These are phyloP conservation scores for Basipetospora chlamydospora DNA, from an alignment of 2,329 filamentous ascomycete species.

Conservation along the genomic window DNA sequence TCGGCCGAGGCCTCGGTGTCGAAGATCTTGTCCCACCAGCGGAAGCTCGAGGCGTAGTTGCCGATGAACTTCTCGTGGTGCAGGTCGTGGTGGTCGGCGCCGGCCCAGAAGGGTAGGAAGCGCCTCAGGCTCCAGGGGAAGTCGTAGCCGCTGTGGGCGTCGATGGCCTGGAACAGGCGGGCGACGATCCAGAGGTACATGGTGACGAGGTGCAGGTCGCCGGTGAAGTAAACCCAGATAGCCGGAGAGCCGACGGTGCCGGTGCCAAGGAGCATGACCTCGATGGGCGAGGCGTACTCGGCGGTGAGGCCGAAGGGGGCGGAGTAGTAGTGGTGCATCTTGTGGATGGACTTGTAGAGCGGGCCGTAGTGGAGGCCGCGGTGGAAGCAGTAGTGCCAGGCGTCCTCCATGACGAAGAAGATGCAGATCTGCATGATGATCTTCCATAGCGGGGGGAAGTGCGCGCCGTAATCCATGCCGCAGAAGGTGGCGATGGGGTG, in stretches of 20 bases:
- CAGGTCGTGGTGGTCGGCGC: slow-evolving; percentile 87
- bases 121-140: slow-evolving; percentile 96
- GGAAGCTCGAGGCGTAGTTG: slow-evolving; percentile 95
- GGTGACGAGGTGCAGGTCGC: slow-evolving; percentile 83
- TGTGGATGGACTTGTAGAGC: slow-evolving; percentile 93
- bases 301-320: slow-evolving; percentile 92
- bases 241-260: slow-evolving; percentile 75
- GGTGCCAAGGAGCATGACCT: slow-evolving; percentile 86
- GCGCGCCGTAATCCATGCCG: slow-evolving; percentile 75
- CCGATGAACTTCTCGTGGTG: slow-evolving; percentile 98
- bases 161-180: slow-evolving; percentile 92
- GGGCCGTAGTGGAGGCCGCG: slow-evolving; percentile 86
- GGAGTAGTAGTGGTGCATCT: slow-evolving; percentile 98
- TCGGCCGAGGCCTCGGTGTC: slow-evolving; percentile 89
- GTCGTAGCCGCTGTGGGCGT: slow-evolving; percentile 94
- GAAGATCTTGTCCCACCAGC: slow-evolving; percentile 94
- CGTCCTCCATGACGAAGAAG: slow-evolving; percentile 91
- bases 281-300: slow-evolving; percentile 94
- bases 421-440: slow-evolving; percentile 85
- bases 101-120: slow-evolving; percentile 95
- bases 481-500: slow-evolving; percentile 90
- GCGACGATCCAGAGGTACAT: slow-evolving; percentile 96
- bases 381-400: slow-evolving; percentile 98
- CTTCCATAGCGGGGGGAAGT: slow-evolving; percentile 72
- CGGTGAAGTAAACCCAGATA: slow-evolving; percentile 67